Conservation (phyloP, 2,329 filamentous ascomycete genomes). For the Aspergillus calidoustus region DNA sequence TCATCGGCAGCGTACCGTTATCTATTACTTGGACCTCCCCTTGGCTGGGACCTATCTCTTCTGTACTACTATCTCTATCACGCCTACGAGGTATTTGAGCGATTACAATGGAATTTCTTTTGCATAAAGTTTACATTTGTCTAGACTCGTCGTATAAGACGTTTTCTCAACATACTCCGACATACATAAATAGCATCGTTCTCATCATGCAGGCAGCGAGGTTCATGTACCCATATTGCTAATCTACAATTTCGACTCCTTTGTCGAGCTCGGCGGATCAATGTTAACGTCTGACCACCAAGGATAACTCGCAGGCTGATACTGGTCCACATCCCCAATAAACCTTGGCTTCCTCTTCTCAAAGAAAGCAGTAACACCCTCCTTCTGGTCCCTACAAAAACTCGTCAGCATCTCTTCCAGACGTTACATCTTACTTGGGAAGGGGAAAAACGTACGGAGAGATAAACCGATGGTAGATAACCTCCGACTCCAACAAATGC, state of each 20-base stretch:
- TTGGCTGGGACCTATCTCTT: background rate
- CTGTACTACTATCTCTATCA: constrained; percentile 19
- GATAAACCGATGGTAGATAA: constrained; percentile 48
- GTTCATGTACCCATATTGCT: background rate
- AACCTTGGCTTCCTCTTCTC: constrained; percentile 70
- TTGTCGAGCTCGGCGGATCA: constrained; percentile 27
- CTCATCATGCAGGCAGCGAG: background rate
- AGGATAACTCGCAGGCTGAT: constrained; percentile 65
- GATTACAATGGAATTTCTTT: constrained; percentile 16
- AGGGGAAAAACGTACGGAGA: constrained; percentile 28
- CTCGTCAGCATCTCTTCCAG: constrained; percentile 8
- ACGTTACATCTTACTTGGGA: background rate
- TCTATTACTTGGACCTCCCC: background rate
- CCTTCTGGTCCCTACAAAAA: constrained; percentile 63
- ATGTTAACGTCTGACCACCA: constrained; percentile 69
- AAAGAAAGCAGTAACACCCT: constrained; percentile 71
- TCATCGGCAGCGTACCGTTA: background rate
- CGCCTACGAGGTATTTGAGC: constrained; percentile 15
- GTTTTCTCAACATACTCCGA: background rate
- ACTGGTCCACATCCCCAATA: constrained; percentile 62
- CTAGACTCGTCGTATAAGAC: background rate
- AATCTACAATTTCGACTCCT: constrained; percentile 32
- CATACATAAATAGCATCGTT: background rate
- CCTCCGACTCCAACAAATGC: constrained; percentile 66
- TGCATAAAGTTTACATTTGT: background rate